Conservation (phyloP, 805 yeast species). For the Saccharomycopsis fermentans region DNA sequence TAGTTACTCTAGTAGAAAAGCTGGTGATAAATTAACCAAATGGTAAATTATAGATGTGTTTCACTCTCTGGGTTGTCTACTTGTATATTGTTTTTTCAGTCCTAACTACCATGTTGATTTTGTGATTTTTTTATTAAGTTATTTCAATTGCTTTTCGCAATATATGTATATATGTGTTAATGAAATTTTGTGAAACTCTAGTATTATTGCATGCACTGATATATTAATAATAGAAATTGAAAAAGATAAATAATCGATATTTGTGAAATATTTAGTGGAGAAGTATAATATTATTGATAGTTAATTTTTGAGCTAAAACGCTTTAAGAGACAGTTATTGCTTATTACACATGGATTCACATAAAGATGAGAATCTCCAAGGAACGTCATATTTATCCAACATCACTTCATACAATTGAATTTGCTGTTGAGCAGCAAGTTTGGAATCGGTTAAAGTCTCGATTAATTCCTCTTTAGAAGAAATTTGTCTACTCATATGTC, state of each 20-base stretch:
- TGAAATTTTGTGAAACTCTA: neutral
- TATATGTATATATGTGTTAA: no score
- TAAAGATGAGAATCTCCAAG: constrained; percentile 47
- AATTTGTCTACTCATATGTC: constrained; percentile 27
- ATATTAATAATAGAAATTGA: neutral
- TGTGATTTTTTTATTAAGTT: no score
- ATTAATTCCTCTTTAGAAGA: constrained; percentile 31
- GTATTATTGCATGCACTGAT: neutral
- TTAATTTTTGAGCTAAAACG: neutral
- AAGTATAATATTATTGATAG: neutral
- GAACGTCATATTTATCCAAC: constrained; percentile 51
- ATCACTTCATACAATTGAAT: constrained; percentile 51
- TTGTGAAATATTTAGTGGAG: neutral
- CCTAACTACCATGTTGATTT: no score
- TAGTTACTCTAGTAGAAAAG: constrained; percentile 43
- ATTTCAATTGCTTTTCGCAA: no score
- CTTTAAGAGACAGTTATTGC: neutral
- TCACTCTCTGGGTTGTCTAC: neutral
- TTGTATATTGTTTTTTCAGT: no score
- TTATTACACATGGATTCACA: constrained; percentile 8
- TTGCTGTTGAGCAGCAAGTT: constrained; percentile 26
- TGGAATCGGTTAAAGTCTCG: constrained; percentile 28
- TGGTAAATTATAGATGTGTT: neutral
- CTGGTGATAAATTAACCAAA: constrained; percentile 36
- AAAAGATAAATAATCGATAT: neutral